Evolutionary conservation across 495 filamentous ascomycete species (phyloP).

Genomic region (Aspergillus ellipticus): DNA sequence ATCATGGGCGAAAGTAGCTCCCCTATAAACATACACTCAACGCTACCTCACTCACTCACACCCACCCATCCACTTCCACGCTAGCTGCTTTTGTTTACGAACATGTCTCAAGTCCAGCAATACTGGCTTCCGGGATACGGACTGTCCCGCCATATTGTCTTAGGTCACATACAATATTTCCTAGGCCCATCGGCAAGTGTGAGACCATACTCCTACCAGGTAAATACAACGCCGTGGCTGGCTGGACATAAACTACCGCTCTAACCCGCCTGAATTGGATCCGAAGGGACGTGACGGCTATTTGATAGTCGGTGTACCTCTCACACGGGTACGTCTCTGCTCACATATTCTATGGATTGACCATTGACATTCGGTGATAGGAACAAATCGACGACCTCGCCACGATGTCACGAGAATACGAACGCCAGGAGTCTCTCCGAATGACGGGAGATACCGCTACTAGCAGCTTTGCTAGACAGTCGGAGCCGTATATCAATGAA

Average conservation of each 20-base stretch:
- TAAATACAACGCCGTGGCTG: constrained; percentile 17
- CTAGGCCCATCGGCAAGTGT: constrained; percentile 49
- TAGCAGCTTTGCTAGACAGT: constrained; percentile 18
- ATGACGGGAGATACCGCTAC: constrained; percentile 36
- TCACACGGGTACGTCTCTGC: constrained; percentile 44
- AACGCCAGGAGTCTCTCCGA: constrained; percentile 47
- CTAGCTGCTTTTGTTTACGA: not conserved
- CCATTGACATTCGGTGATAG: constrained; percentile 17
- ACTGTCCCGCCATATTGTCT: constrained; percentile 51
- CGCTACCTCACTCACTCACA: constrained; percentile 1
- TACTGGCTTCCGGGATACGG: constrained; percentile 54
- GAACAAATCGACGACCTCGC: constrained; percentile 54
- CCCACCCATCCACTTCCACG: not conserved
- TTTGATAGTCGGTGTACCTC: constrained; percentile 46
- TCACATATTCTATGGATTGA: constrained; percentile 2
- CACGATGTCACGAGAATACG: constrained; percentile 49
- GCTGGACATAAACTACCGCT: constrained; percentile 5
- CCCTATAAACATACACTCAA: not conserved
- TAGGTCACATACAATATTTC: constrained; percentile 51
- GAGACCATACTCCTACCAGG: constrained; percentile 51
- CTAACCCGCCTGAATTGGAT: constrained; percentile 16
- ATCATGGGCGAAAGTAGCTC: constrained; percentile 1
- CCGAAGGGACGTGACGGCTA: constrained; percentile 51
- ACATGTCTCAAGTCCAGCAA: constrained; percentile 28
- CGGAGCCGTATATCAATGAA: constrained; percentile 50